Percentiles rank a stretch among this genome's conserved stretches.
phyloP scores from a whole-genome alignment of 2,329 filamentous ascomycete genomes.

The Hypocreales sp. region DNA sequence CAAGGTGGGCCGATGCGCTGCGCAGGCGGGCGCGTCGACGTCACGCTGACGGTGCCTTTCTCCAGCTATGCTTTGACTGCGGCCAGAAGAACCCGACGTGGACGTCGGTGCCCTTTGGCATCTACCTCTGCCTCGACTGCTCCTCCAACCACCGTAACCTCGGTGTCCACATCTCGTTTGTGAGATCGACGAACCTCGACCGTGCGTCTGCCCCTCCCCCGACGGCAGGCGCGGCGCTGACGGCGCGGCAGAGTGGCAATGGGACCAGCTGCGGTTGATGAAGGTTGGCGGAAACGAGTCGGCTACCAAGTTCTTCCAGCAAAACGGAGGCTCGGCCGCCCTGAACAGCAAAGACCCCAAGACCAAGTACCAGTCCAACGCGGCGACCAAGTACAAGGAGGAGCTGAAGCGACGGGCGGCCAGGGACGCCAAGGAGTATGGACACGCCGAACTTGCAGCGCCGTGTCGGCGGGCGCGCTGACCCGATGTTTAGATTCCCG shows the following conservation, averaged over 20 bases:
- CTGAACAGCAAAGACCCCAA: slow-evolving; percentile 93
- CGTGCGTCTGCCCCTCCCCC: slow-evolving; percentile 42
- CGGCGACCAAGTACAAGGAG: slow-evolving; percentile 96
- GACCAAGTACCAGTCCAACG: slow-evolving; percentile 87
- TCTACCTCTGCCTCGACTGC: slow-evolving; percentile 96
- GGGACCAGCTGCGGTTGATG: slow-evolving; percentile 94
- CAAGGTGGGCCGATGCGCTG: slow-evolving; percentile 42
- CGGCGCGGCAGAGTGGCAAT: slow-evolving; percentile 67
- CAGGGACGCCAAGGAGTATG: slow-evolving; percentile 72
- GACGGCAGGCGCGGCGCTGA: neutral
- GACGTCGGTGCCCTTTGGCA: slow-evolving; percentile 93
- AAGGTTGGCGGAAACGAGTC: slow-evolving; percentile 98
- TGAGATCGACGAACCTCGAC: slow-evolving; percentile 94
- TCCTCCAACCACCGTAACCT: slow-evolving; percentile 94
- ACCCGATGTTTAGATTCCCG: slow-evolving; percentile 47
- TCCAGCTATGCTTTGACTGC: slow-evolving; percentile 93
- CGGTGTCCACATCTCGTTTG: slow-evolving; percentile 97
- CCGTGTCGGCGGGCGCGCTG: slow-evolving; percentile 6
- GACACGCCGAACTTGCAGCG: slow-evolving; percentile 4
- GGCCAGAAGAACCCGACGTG: slow-evolving; percentile 95
- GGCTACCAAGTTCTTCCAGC: slow-evolving; percentile 95
- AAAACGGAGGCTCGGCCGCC: slow-evolving; percentile 85
- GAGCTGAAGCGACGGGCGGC: slow-evolving; percentile 78
- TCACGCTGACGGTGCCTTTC: too few species aligned
- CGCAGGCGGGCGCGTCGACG: too few species aligned